phyloP scores from a whole-genome alignment of 1,139 yeast species.

The Taphrina communis region DNA sequence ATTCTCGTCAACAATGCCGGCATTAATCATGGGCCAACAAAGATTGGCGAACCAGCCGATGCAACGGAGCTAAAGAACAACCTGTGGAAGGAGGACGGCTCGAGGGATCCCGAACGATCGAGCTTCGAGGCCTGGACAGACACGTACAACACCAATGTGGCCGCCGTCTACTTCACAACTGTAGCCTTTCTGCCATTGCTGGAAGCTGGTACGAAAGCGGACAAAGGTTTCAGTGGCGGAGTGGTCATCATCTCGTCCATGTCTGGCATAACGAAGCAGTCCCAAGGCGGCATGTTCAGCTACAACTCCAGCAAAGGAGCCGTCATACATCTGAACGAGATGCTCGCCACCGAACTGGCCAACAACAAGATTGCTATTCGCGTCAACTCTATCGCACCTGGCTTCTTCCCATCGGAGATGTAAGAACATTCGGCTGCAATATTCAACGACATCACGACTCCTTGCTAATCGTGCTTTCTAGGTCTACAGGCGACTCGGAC shows the following conservation, averaged over 20 bases:
- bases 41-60: constrained; percentile 1
- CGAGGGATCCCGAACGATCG: constrained; percentile 11
- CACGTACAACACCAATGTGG: constrained; percentile 41
- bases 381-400: constrained; percentile 46
- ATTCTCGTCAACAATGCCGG: constrained; percentile 47
- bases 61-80: constrained; percentile 32
- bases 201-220: constrained; percentile 23
- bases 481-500: constrained; percentile 29
- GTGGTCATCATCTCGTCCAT: constrained; percentile 37
- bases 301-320: constrained; percentile 47
- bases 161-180: constrained; percentile 43
- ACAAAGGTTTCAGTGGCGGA: constrained; percentile 32
- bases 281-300: constrained; percentile 60
- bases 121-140: constrained; percentile 37
- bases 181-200: constrained; percentile 39
- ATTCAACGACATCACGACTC: too few species aligned
- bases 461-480: neutral
- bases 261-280: constrained; percentile 51
- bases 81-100: constrained; percentile 25
- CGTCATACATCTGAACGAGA: constrained; percentile 46
- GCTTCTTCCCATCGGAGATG: constrained; percentile 47
- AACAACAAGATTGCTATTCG: constrained; percentile 48
- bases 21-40: constrained; percentile 41
- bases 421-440: constrained; percentile 18
- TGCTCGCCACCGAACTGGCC: constrained; percentile 45